Conservation (phyloP, 345 rosid genomes). For the Bretschneidera sinensis region DNA sequence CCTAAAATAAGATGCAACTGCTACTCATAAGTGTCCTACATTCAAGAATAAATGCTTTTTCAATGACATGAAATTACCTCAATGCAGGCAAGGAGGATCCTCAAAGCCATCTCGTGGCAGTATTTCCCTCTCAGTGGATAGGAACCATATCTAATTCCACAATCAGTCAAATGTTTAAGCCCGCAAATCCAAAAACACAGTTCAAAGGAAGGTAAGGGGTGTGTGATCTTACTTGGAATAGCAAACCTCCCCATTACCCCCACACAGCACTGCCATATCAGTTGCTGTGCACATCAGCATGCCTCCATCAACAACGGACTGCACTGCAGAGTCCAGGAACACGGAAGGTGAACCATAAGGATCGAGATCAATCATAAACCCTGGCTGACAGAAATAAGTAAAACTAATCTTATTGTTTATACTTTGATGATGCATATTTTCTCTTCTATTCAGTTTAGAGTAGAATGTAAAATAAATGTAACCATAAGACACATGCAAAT, state of each 20-base stretch:
- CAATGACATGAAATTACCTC: constrained; percentile 48
- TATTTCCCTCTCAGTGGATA: constrained; percentile 95
- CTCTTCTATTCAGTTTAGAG: constrained; percentile 2
- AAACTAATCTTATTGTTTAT: neutral
- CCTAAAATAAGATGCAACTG: neutral
- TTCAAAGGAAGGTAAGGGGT: constrained; percentile 15
- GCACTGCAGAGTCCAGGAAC: constrained; percentile 95
- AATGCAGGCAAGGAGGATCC: constrained; percentile 91
- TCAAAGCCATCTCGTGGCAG: constrained; percentile 98
- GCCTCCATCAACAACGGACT: constrained; percentile 94
- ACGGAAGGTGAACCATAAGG: constrained; percentile 97
- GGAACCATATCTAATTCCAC: constrained; percentile 70
- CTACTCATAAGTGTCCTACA: neutral
- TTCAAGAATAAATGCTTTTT: neutral
- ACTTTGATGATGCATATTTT: constrained; percentile 2
- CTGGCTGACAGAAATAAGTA: constrained; percentile 6
- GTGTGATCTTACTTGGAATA: constrained; percentile 85
- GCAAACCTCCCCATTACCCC: constrained; percentile 98
- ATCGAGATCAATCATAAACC: constrained; percentile 95
- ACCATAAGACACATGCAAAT: neutral
- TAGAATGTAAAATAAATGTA: neutral
- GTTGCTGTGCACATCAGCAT: constrained; percentile 98
- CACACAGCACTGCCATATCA: constrained; percentile 99
- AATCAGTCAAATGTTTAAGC: constrained; percentile 20
- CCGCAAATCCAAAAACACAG: constrained; percentile 9